Evolutionary conservation across 129 eudicot species (phyloP), one percentile per base, ranked within the genome.

Genomic region (Saussurea involucrata): DNA sequence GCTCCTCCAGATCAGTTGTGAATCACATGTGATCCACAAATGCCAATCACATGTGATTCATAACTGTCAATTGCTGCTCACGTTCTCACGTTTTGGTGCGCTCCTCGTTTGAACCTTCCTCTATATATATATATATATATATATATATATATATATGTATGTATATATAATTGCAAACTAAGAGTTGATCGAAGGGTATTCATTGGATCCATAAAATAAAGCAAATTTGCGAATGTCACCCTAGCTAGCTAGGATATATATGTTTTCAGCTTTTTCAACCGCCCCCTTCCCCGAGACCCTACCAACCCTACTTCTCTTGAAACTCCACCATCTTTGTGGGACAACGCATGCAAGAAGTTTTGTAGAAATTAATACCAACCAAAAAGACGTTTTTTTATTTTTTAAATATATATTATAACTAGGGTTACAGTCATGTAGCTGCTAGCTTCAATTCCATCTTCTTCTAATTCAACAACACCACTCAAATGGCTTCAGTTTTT

Each of bases 181-280:
- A 49, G 7, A 24, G 24, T 17, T 49, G 24, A 70, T 17, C 28
- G 24, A 70, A 24, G 76, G 57, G 76, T 31, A 8, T 55, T 73
- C 66, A 73, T 78, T 69, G 82, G 71, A 78, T 78, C 82, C 77
- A 78, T 27, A 40, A 61, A 78, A 8, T 20, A 78, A 46, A 46
- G 82, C 63, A 78, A 77, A 27, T 25, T 15, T 33, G 81, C 33
- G 69, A 12, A 40, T 40, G 49, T 36, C 18, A 12, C 58, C n/a
- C 58, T 46, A 46, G 8, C 44, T 36, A 1, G 4, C 3, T 58
- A 58, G 13, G 15, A 22, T 53, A 17, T 53, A 60, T 27, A 27
- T 27, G 3, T 57, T 37, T 68, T 78, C 82, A 78, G 82, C 82
- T 78, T 78, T 77, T 78, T 69, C 58, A 69, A 78, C 63, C 33